Conservation (phyloP, 352 stramenopile genomes). For the Globisporangium uncinulatum region DNA sequence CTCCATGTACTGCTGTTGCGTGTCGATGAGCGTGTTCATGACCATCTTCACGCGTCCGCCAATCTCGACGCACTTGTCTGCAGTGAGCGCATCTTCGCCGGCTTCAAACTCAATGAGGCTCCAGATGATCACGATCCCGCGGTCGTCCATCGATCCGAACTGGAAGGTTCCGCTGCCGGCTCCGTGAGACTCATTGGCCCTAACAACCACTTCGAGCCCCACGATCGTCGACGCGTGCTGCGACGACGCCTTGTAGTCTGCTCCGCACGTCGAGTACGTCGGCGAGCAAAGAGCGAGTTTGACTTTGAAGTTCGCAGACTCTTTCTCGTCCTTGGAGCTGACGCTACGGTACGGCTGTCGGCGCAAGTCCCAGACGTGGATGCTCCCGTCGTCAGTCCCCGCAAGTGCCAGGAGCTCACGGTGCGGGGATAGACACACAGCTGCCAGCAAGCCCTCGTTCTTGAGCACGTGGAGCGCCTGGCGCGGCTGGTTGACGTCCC, state of each 20-base stretch:
- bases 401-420: slow-evolving; percentile 49
- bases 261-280: slow-evolving; percentile 55
- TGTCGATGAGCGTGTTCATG: slow-evolving; percentile 58
- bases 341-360: slow-evolving; percentile 9
- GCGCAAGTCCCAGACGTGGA: slow-evolving; percentile 69
- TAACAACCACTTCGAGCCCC: slow-evolving; percentile 30
- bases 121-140: slow-evolving; percentile 62
- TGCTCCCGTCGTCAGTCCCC: slow-evolving; percentile 52
- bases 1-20: slow-evolving; percentile 38
- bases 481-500: slow-evolving; percentile 54
- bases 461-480: slow-evolving; percentile 38
- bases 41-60: slow-evolving; percentile 58
- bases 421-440: slow-evolving; percentile 34
- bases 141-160: slow-evolving; percentile 68
- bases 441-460: slow-evolving; percentile 37
- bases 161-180: slow-evolving; percentile 34
- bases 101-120: slow-evolving; percentile 55
- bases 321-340: background rate
- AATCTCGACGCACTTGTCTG: slow-evolving; percentile 62
- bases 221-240: slow-evolving; percentile 49
- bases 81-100: slow-evolving; percentile 32
- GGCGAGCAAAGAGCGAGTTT: slow-evolving; percentile 26
- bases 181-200: slow-evolving; percentile 2
- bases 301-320: background rate
- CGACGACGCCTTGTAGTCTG: slow-evolving; percentile 26